Percentiles rank a stretch among this genome's conserved stretches.
These are phyloP conservation scores for Solanum chaucha DNA, from an alignment of 257 asterid species.

Conservation along the genomic window DNA sequence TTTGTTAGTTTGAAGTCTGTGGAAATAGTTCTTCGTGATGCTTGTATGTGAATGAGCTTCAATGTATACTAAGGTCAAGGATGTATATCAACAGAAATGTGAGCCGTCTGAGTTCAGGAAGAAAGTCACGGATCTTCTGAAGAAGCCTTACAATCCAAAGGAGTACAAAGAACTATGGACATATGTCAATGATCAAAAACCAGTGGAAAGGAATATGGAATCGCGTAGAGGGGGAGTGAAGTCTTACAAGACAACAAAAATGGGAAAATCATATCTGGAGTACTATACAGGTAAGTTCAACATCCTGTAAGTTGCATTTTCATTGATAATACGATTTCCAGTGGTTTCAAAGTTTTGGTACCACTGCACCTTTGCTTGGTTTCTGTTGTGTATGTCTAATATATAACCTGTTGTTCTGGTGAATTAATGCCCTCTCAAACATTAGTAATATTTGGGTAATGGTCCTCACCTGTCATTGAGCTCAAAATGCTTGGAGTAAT, in stretches of 20 bases:
- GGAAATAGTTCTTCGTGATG: not conserved
- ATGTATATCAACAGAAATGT: not conserved
- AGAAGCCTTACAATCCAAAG: slow-evolving; percentile 1
- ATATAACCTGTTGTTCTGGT: not conserved
- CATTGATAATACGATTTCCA: not conserved
- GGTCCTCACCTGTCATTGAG: not conserved
- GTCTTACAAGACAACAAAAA: not conserved
- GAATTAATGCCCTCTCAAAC: not conserved
- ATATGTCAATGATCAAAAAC: not conserved
- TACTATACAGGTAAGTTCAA: not conserved
- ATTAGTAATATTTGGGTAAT: not conserved
- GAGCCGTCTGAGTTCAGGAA: not conserved
- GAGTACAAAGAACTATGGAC: slow-evolving; percentile 4
- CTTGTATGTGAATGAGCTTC: not conserved
- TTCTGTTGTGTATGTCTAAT: not conserved
- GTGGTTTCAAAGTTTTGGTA: not conserved
- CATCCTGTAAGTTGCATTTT: not conserved
- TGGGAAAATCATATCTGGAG: slow-evolving; percentile 2
- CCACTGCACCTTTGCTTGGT: not conserved
- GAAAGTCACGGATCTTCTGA: slow-evolving; percentile 1
- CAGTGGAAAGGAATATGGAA: not conserved
- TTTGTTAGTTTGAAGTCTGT: not conserved
- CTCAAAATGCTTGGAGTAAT: not conserved
- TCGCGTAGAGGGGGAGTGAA: not conserved
- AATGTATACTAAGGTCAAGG: not conserved